Percentiles rank a stretch among this genome's conserved stretches.
Conservation (phyloP, 1,284 basidiomycete genomes). For the Ganoderma meredithae region DNA sequence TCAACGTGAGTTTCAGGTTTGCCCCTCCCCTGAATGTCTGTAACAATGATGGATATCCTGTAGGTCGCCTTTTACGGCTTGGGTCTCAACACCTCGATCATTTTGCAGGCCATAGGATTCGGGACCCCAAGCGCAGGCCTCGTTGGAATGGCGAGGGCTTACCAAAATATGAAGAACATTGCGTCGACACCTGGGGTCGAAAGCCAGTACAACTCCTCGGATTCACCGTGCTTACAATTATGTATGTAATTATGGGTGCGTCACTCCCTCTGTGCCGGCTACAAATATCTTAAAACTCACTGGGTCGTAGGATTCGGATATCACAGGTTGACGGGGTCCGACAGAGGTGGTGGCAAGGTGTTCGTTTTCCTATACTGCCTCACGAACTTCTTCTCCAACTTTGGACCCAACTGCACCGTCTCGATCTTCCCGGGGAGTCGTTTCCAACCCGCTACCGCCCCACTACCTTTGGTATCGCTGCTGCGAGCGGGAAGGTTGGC, state of each 20-base stretch:
- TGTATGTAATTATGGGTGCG: constrained; percentile 68
- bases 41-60: constrained; percentile 24
- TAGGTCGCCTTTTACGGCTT: constrained; percentile 89
- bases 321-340: constrained; percentile 67
- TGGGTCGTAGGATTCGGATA: constrained; percentile 69
- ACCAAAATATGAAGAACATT: constrained; percentile 60
- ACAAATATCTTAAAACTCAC: background rate
- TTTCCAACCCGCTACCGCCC: constrained; percentile 90
- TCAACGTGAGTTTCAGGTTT: constrained; percentile 57
- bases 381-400: constrained; percentile 79
- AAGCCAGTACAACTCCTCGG: constrained; percentile 84
- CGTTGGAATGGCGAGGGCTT: constrained; percentile 50
- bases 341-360: constrained; percentile 57
- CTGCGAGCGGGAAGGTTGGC: constrained; percentile 84
- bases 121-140: constrained; percentile 47
- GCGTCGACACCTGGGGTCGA: constrained; percentile 77
- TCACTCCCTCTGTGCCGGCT: constrained; percentile 11
- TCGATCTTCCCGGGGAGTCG: constrained; percentile 82
- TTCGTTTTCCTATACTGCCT: constrained; percentile 85
- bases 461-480: constrained; percentile 86
- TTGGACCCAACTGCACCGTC: constrained; percentile 85
- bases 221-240: constrained; percentile 73
- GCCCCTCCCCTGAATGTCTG: constrained; percentile 1
- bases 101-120: constrained; percentile 65
- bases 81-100: constrained; percentile 80